Evolutionary conservation across 2,329 filamentous ascomycete species (phyloP), one percentile per base, ranked within the genome.

Genomic region (Cercospora sp.): DNA sequence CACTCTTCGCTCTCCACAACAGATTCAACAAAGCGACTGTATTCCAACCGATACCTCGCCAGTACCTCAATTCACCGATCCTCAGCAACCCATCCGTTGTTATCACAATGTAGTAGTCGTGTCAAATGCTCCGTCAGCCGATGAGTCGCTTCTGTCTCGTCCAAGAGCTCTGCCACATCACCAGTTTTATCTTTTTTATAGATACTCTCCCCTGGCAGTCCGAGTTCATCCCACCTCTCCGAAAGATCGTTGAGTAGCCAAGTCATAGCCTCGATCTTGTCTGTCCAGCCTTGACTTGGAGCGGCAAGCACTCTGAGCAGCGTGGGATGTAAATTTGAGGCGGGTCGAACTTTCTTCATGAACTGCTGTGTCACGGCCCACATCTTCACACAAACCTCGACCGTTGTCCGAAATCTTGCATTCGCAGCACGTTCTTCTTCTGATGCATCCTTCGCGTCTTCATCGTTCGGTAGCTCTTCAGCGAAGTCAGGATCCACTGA

Each of bases 401-500:
- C 33, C 3, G 10, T 45, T 30, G 16, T 45, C 1, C 33, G 18
- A 9, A 61, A 36, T 61, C 13, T 61, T 10, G 18, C 31, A 36
- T 42, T n/a, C 0, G 33, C 16, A 10, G 30, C 33, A 31, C 33
- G 33, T 2, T 40, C 31, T 18, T 45, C 33, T 26, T n/a, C 26
- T 3, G 59, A n/a, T 5, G n/a, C 28, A 31, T n/a, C 33, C 16
- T 42, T 20, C 9, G 13, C 16, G 53, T 40, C 20, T n/a, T 60
- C 31, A 33, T 69, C 67, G 26, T 42, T 40, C 7, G 26, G 13
- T 53, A 53, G 64, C 40, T 67, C 65, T 31, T 66, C 30, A 20
- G 69, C 69, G 53, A 72, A 72, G 58, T 73, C 72, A 5, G 72
- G 72, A 26, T 59, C 67, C 31, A 68, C 64, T 18, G 48, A 42